These are phyloP conservation scores for Adansonia digitata DNA, from an alignment of 345 rosid species.

Conservation along the genomic window DNA sequence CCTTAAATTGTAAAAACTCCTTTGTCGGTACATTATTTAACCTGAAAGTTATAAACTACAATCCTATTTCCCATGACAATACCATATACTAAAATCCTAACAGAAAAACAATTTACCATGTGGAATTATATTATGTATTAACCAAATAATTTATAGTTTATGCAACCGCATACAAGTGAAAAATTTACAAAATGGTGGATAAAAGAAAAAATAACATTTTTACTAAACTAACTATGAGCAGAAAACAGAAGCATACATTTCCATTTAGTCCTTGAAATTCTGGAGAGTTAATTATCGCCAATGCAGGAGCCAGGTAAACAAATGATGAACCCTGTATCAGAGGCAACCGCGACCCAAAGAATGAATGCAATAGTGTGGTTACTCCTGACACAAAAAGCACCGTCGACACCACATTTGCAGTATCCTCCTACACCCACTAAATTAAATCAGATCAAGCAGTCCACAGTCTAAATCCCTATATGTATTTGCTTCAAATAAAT, in stretches of 20 bases:
- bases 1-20: neutral
- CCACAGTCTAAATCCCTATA: conserved; percentile 1
- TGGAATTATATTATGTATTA: neutral
- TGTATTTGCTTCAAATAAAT: neutral
- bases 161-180: neutral
- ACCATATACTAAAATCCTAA: neutral
- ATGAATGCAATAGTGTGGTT: conserved; percentile 82
- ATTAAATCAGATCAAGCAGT: conserved; percentile 32
- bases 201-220: neutral
- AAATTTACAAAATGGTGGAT: neutral
- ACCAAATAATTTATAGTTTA: neutral
- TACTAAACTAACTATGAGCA: neutral
- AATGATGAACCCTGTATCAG: conserved; percentile 93
- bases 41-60: conserved; percentile 60
- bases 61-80: neutral
- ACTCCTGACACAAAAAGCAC: conserved; percentile 86
- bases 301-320: conserved; percentile 84
- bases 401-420: conserved; percentile 78
- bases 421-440: conserved; percentile 77
- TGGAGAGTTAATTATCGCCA: conserved; percentile 78
- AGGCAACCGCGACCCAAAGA: conserved; percentile 92
- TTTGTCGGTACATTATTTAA: conserved; percentile 18
- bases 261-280: conserved; percentile 87
- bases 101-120: neutral
- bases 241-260: conserved; percentile 51